Evolutionary conservation across 2,329 filamentous ascomycete genomes (phyloP).

Genomic region (Pseudogymnoascus sp.): DNA sequence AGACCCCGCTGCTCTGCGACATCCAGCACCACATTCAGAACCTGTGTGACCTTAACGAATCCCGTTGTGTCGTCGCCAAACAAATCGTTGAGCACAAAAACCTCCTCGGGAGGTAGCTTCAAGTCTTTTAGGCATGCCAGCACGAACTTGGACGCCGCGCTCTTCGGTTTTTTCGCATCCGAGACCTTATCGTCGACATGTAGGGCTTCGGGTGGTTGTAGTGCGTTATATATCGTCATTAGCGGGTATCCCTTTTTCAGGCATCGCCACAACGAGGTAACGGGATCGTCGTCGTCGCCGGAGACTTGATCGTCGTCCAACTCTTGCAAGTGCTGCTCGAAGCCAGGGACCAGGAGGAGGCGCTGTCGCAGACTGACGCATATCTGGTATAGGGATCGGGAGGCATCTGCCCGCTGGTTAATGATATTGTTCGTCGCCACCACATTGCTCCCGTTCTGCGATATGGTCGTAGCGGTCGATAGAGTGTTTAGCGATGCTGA

Average conservation of each 20-base stretch:
- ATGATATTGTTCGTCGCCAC: constrained; percentile 88
- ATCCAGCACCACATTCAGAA: constrained; percentile 88
- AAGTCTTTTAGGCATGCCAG: constrained; percentile 81
- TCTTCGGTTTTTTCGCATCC: constrained; percentile 73
- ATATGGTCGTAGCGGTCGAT: constrained; percentile 24
- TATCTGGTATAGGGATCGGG: constrained; percentile 88
- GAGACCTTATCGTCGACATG: constrained; percentile 55
- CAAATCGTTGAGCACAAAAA: constrained; percentile 85
- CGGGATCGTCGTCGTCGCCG: constrained; percentile 61
- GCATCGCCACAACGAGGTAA: constrained; percentile 84
- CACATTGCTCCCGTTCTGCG: constrained; percentile 50
- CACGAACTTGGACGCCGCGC: constrained; percentile 86
- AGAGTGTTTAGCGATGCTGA: constrained; percentile 27
- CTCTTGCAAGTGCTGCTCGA: constrained; percentile 65
- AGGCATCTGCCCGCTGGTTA: constrained; percentile 90
- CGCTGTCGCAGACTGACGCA: constrained; percentile 79
- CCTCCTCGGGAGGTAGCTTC: constrained; percentile 69
- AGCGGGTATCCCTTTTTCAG: constrained; percentile 78
- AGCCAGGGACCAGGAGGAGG: constrained; percentile 73
- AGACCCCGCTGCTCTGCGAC: constrained; percentile 71
- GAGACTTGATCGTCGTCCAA: constrained; percentile 61
- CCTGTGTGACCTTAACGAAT: constrained; percentile 92
- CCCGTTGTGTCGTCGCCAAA: constrained; percentile 93
- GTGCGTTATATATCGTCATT: constrained; percentile 79
- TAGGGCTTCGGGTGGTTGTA: constrained; percentile 62